Conservation (phyloP, 179 eudicot species). For the Beta macrorhiza region DNA sequence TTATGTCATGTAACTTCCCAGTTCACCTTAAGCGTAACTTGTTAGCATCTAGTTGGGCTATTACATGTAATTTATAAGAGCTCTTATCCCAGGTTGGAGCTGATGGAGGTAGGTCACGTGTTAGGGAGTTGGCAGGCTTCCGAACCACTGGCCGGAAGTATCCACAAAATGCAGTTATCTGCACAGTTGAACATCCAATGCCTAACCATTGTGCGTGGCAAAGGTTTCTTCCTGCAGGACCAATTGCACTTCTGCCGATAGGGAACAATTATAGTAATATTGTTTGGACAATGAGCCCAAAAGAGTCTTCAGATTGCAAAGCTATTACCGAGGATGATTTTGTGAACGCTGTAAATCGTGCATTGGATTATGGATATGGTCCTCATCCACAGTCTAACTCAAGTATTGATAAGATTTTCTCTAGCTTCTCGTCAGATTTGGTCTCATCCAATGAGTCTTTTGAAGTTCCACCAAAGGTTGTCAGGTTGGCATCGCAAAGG, state of each 20-base stretch:
- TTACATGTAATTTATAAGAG: slow-evolving; percentile 9
- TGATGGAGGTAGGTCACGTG: slow-evolving; percentile 95
- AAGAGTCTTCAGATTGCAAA: slow-evolving; percentile 62
- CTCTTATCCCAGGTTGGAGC: slow-evolving; percentile 74
- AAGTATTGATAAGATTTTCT: slow-evolving; percentile 44
- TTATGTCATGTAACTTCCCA: not conserved
- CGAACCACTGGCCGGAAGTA: slow-evolving; percentile 79
- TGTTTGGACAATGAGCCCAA: slow-evolving; percentile 94
- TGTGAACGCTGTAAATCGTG: slow-evolving; percentile 67
- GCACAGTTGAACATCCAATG: slow-evolving; percentile 74
- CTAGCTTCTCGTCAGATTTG: slow-evolving; percentile 48
- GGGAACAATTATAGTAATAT: slow-evolving; percentile 94
- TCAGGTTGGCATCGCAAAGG: slow-evolving; percentile 67
- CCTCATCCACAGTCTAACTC: slow-evolving; percentile 70
- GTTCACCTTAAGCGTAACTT: not conserved
- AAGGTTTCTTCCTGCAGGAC: slow-evolving; percentile 88
- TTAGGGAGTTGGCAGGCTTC: slow-evolving; percentile 79
- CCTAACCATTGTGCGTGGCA: slow-evolving; percentile 89
- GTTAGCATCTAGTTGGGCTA: not conserved
- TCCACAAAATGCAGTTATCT: slow-evolving; percentile 86
- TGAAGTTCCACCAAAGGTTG: slow-evolving; percentile 88
- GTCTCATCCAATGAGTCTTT: slow-evolving; percentile 61
- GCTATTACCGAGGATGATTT: slow-evolving; percentile 67
- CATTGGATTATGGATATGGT: slow-evolving; percentile 81
- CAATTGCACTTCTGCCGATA: slow-evolving; percentile 90